Evolutionary conservation across 148 eudicot species (phyloP).

Genomic region (Chenopodium suecicum): DNA sequence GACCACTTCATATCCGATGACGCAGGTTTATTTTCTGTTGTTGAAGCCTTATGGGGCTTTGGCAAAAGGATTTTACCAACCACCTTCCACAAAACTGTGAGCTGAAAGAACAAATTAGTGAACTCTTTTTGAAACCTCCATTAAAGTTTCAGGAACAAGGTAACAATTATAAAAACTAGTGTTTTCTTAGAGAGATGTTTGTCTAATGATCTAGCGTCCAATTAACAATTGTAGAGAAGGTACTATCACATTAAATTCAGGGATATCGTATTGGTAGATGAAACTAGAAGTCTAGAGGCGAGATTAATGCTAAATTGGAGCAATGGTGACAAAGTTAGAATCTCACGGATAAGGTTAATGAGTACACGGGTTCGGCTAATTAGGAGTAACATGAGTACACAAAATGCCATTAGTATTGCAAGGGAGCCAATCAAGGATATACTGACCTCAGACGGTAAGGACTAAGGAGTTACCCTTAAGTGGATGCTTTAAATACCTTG

Average conservation of each 20-base stretch:
- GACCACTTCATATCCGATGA: constrained; percentile 71
- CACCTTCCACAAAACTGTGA: constrained; percentile 95
- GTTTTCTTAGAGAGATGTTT: background rate
- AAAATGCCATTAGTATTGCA: too few relatives aligned
- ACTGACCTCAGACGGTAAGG: too few relatives aligned
- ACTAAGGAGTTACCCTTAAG: too few relatives aligned
- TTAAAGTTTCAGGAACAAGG: constrained; percentile 4
- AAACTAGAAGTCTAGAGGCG: background rate
- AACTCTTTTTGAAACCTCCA: constrained; percentile 27
- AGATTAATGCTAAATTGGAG: too few relatives aligned
- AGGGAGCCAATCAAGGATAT: too few relatives aligned
- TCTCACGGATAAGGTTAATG: too few relatives aligned
- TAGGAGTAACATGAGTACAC: too few relatives aligned
- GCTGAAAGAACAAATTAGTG: constrained; percentile 71
- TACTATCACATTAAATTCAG: background rate
- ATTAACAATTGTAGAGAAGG: background rate
- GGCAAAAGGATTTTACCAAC: constrained; percentile 68
- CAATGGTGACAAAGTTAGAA: too few relatives aligned
- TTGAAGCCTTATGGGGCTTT: constrained; percentile 41
- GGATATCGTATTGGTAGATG: background rate
- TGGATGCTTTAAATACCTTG: too few relatives aligned
- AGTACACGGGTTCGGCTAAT: too few relatives aligned
- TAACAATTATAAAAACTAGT: background rate
- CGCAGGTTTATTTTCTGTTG: constrained; percentile 50
- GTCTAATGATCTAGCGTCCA: background rate